phyloP scores from a whole-genome alignment of 2,329 filamentous ascomycete species.

The Hansfordia pulvinata region DNA sequence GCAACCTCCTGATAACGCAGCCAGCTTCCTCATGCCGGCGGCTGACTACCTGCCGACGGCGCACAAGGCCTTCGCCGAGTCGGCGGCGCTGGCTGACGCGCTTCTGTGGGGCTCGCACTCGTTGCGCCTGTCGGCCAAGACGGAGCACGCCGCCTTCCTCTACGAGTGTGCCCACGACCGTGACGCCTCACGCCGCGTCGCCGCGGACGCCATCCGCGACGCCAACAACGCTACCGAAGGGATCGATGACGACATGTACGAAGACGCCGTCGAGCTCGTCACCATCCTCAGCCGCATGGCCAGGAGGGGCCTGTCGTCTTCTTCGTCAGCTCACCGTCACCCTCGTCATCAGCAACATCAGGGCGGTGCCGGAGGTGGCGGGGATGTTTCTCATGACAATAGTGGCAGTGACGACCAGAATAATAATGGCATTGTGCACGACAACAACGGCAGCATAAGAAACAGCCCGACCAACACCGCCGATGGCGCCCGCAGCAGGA shows the following conservation, averaged over 20 bases:
- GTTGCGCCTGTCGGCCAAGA: slow-evolving; percentile 74
- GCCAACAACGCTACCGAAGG: slow-evolving; percentile 85
- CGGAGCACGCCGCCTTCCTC: slow-evolving; percentile 85
- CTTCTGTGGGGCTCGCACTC: slow-evolving; percentile 82
- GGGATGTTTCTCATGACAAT: no score
- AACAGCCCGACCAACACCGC: no score
- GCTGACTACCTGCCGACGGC: slow-evolving; percentile 75
- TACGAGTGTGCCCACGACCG: slow-evolving; percentile 85
- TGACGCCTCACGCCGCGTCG: slow-evolving; percentile 61
- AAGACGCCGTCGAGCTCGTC: slow-evolving; percentile 80
- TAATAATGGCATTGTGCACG: no score
- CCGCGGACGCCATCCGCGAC: slow-evolving; percentile 72
- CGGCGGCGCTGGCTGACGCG: slow-evolving; percentile 57
- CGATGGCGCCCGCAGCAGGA: slow-evolving; percentile 4
- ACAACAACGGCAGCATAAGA: no score
- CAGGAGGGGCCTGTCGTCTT: slow-evolving; percentile 60
- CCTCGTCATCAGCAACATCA: no score
- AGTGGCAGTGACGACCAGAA: no score
- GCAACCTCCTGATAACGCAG: slow-evolving; percentile 25
- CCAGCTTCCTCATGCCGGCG: slow-evolving; percentile 68
- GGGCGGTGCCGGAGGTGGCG: no score
- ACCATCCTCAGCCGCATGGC: slow-evolving; percentile 80
- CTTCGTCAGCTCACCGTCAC: no score
- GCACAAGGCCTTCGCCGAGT: slow-evolving; percentile 66
- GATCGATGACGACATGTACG: slow-evolving; percentile 92